Evolutionary conservation across 495 filamentous ascomycete species (phyloP).

Genomic region (Neurospora sp.): DNA sequence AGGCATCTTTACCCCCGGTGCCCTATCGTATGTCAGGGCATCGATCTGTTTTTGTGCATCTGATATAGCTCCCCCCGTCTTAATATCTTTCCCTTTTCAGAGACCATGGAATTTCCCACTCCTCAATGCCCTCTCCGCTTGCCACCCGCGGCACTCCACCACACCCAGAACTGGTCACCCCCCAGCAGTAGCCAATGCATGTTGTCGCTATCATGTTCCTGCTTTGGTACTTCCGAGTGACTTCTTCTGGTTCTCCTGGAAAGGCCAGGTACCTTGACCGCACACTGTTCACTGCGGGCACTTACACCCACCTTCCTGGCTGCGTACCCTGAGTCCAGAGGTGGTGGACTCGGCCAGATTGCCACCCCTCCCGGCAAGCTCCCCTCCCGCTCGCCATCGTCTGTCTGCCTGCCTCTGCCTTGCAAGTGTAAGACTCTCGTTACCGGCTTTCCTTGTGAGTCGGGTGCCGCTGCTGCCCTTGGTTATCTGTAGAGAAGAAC

Average conservation of each 20-base stretch:
- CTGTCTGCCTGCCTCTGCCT: constrained; percentile 5
- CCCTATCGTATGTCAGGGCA: constrained; percentile 35
- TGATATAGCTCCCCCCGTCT: constrained; percentile 37
- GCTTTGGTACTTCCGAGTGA: constrained; percentile 15
- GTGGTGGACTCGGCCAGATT: background rate
- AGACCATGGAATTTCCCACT: constrained; percentile 15
- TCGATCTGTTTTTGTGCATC: constrained; percentile 27
- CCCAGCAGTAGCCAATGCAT: background rate
- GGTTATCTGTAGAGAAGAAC: background rate
- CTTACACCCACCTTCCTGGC: constrained; percentile 7
- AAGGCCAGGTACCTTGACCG: constrained; percentile 7
- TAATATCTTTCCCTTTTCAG: constrained; percentile 29
- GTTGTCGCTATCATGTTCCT: constrained; percentile 12
- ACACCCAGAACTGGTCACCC: constrained; percentile 1
- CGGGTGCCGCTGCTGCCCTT: constrained; percentile 13
- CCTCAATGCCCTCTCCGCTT: constrained; percentile 14
- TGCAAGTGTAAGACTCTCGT: constrained; percentile 2
- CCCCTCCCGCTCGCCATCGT: background rate
- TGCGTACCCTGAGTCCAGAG: background rate
- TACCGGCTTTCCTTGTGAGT: constrained; percentile 9
- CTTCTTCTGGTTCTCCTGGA: constrained; percentile 4
- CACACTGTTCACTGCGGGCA: constrained; percentile 12
- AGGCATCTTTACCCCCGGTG: constrained; percentile 17
- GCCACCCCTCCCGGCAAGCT: background rate
- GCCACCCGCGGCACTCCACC: constrained; percentile 16